Percentiles rank a stretch among this genome's conserved stretches.
These are phyloP conservation scores for Fomitopsis serialis DNA, from an alignment of 768 basidiomycete genomes.

Conservation along the genomic window DNA sequence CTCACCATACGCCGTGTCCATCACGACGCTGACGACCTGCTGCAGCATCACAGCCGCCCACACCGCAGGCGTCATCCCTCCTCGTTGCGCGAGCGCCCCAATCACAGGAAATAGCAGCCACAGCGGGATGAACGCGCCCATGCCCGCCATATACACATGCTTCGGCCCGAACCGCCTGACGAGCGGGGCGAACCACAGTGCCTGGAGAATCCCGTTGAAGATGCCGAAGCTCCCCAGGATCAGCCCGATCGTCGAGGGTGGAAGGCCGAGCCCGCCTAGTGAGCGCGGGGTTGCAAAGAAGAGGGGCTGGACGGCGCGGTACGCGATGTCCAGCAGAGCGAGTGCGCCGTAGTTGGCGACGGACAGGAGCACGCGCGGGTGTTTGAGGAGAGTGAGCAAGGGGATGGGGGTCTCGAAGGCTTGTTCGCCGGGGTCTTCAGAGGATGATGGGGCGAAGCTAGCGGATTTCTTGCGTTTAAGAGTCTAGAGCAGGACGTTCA, in stretches of 20 bases:
- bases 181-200: slow-evolving; percentile 30
- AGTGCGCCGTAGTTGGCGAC: slow-evolving; percentile 28
- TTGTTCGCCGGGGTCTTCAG: background rate
- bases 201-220: slow-evolving; percentile 32
- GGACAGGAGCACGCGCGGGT: slow-evolving; percentile 25
- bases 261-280: slow-evolving; percentile 33
- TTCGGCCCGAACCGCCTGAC: slow-evolving; percentile 32
- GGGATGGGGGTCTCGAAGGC: slow-evolving; percentile 7
- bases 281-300: slow-evolving; percentile 33
- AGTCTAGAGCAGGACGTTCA: too few species aligned
- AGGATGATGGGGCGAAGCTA: too few species aligned
- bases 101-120: slow-evolving; percentile 26
- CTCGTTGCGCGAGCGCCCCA: slow-evolving; percentile 15
- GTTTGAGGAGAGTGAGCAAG: slow-evolving; percentile 22
- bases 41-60: slow-evolving; percentile 21
- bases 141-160: slow-evolving; percentile 20
- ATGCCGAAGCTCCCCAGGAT: slow-evolving; percentile 32
- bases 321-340: slow-evolving; percentile 33
- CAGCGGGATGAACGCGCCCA: slow-evolving; percentile 20
- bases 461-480: too few species aligned
- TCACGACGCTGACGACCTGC: slow-evolving; percentile 17
- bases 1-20: slow-evolving; percentile 27
- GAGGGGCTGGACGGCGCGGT: slow-evolving; percentile 32
- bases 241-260: slow-evolving; percentile 31
- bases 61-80: slow-evolving; percentile 11